Evolutionary conservation across 1,139 yeast species (phyloP).

Genomic region (Kodamaea ohmeri): DNA sequence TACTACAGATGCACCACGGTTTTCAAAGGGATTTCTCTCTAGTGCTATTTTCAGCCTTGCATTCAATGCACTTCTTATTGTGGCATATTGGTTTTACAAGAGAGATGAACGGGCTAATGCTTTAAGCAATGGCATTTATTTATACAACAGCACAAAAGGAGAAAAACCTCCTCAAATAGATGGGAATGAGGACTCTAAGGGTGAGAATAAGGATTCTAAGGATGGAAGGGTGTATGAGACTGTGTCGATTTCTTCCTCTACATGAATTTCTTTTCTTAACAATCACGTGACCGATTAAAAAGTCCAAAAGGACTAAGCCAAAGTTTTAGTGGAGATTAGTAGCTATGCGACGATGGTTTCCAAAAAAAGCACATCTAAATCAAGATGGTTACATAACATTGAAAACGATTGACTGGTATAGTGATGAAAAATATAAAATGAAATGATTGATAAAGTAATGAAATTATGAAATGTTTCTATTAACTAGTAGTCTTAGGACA

Average conservation of each 20-base stretch:
- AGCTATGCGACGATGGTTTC: no score
- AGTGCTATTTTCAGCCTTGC: constrained; percentile 18
- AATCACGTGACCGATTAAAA: no score
- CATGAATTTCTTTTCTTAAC: no score
- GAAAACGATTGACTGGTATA: background rate
- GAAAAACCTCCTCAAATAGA: constrained; percentile 3
- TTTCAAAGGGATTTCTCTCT: constrained; percentile 17
- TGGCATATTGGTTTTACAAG: constrained; percentile 14
- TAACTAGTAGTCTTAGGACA: constrained; percentile 7
- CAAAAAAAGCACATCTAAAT: no score
- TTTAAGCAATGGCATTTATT: constrained; percentile 12
- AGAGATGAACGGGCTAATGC: constrained; percentile 24
- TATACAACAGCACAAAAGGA: constrained; percentile 11
- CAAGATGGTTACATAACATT: no score
- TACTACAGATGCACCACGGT: constrained; percentile 19
- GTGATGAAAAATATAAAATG: background rate
- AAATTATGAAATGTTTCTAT: background rate
- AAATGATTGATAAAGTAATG: background rate
- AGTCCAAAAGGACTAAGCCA: no score
- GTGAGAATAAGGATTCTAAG: background rate
- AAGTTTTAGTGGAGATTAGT: no score
- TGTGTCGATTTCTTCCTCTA: no score
- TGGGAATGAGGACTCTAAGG: background rate
- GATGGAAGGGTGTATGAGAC: background rate
- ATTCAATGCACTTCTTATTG: constrained; percentile 7